Percentiles rank a stretch among this genome's conserved stretches.
phyloP scores from a whole-genome alignment of 768 basidiomycete species.

The Rhizopogon roseolus region DNA sequence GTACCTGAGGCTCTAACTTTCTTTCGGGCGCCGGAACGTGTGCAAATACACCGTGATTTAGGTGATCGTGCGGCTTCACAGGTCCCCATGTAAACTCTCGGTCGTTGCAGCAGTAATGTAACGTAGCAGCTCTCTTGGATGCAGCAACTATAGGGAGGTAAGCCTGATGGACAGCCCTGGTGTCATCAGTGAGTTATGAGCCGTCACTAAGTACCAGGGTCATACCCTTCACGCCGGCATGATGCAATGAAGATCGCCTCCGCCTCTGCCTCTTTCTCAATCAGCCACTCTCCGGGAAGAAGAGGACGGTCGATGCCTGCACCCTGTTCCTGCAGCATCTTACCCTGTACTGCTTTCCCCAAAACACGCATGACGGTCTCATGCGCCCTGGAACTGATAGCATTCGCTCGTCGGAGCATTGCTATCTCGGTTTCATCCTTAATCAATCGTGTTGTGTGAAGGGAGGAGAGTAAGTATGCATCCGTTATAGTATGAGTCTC shows the following conservation, averaged over 20 bases:
- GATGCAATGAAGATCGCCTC: slow-evolving; percentile 92
- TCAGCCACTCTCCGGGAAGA: slow-evolving; percentile 79
- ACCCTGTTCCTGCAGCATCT: slow-evolving; percentile 40
- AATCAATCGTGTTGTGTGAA: slow-evolving; percentile 76
- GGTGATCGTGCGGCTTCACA: slow-evolving; percentile 46
- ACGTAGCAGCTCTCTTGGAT: slow-evolving; percentile 78
- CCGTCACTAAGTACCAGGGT: background rate
- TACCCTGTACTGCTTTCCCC: slow-evolving; percentile 63
- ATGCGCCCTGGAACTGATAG: slow-evolving; percentile 86
- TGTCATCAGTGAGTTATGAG: background rate
- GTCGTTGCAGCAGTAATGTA: slow-evolving; percentile 96
- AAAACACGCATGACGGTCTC: slow-evolving; percentile 90
- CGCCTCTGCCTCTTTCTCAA: slow-evolving; percentile 90
- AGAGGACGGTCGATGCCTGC: slow-evolving; percentile 40
- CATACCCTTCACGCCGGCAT: slow-evolving; percentile 84
- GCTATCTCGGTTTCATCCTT: slow-evolving; percentile 75
- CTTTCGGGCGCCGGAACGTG: slow-evolving; percentile 30
- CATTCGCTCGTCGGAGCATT: slow-evolving; percentile 73
- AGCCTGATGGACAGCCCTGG: slow-evolving; percentile 78
- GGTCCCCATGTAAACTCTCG: slow-evolving; percentile 85
- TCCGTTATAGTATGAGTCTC: slow-evolving; percentile 42
- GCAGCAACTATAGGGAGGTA: slow-evolving; percentile 93
- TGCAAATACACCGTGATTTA: slow-evolving; percentile 45
- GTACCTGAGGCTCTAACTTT: slow-evolving; percentile 58
- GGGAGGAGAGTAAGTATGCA: slow-evolving; percentile 63